Conservation (phyloP, 306 rosid genomes). For the Chamaecrista fasciculata region DNA sequence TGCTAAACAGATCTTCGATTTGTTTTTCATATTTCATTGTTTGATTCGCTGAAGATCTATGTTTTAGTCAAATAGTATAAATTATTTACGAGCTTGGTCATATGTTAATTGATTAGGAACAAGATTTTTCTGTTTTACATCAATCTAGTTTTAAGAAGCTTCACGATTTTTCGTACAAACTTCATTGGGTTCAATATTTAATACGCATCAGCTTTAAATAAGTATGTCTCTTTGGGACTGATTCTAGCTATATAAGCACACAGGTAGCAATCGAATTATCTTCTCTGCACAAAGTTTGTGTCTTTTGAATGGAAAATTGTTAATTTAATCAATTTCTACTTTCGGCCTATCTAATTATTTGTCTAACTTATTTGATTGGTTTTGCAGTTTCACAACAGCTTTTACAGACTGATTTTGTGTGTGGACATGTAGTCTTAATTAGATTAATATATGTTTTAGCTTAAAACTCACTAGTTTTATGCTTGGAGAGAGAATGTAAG, state of each 20-base stretch:
- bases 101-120: background rate
- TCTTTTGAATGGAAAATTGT: background rate
- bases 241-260: too few relatives aligned
- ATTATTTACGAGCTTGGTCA: background rate
- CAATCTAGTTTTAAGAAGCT: too few relatives aligned
- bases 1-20: background rate
- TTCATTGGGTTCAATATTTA: background rate
- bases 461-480: too few relatives aligned
- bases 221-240: too few relatives aligned
- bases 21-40: background rate
- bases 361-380: background rate
- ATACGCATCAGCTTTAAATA: background rate
- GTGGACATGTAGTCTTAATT: constrained; percentile 21
- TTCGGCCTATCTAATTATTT: background rate
- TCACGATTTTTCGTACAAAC: background rate
- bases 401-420: background rate
- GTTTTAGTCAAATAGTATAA: background rate
- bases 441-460: too few relatives aligned
- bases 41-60: background rate
- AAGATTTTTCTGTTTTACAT: background rate
- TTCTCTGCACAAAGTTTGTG: background rate
- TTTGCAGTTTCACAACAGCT: background rate
- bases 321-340: background rate
- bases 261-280: too few relatives aligned
- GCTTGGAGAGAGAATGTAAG: too few relatives aligned